Percentiles rank a stretch among this genome's conserved stretches.
phyloP scores from a whole-genome alignment of 192 early-diverging fungal genomes.

The Helicostylum pulchrum region DNA sequence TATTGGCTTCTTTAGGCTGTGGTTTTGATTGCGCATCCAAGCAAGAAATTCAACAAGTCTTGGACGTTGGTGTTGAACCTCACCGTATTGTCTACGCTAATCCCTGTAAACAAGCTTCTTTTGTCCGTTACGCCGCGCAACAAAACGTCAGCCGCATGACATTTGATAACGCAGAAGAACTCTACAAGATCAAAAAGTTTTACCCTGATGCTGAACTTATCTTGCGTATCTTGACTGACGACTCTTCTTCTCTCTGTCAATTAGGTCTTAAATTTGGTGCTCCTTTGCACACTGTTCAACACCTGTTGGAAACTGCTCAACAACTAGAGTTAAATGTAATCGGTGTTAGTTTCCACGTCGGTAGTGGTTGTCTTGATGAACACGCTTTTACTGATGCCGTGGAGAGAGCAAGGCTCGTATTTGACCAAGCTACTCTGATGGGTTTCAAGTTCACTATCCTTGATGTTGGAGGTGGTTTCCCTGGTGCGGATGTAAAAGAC shows the following conservation, averaged over 20 bases:
- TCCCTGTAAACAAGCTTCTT: slow-evolving; percentile 98
- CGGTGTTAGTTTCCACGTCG: slow-evolving; percentile 96
- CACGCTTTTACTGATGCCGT: slow-evolving; percentile 90
- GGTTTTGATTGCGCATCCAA: slow-evolving; percentile 99
- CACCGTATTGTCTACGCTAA: slow-evolving; percentile 93
- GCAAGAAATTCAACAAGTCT: slow-evolving; percentile 81
- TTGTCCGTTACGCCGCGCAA: slow-evolving; percentile 79
- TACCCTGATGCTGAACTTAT: slow-evolving; percentile 84
- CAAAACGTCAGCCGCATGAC: slow-evolving; percentile 90
- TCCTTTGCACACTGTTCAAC: slow-evolving; percentile 59
- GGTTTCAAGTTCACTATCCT: slow-evolving; percentile 76
- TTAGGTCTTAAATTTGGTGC: slow-evolving; percentile 98
- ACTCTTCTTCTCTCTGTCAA: slow-evolving; percentile 87
- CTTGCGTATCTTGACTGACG: slow-evolving; percentile 94
- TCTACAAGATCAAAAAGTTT: slow-evolving; percentile 83
- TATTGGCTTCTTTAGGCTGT: slow-evolving; percentile 75
- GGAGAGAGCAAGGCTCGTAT: slow-evolving; percentile 74
- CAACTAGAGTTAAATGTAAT: slow-evolving; percentile 83
- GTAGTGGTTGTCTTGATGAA: slow-evolving; percentile 90
- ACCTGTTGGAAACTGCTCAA: slow-evolving; percentile 72
- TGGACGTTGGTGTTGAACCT: slow-evolving; percentile 70
- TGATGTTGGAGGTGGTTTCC: slow-evolving; percentile 95
- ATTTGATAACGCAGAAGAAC: slow-evolving; percentile 98
- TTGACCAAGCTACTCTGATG: slow-evolving; percentile 76
- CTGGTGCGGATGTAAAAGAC: slow-evolving; percentile 67